These are phyloP conservation scores for Malus hybrid DNA, from an alignment of 331 rosid species.

Conservation along the genomic window DNA sequence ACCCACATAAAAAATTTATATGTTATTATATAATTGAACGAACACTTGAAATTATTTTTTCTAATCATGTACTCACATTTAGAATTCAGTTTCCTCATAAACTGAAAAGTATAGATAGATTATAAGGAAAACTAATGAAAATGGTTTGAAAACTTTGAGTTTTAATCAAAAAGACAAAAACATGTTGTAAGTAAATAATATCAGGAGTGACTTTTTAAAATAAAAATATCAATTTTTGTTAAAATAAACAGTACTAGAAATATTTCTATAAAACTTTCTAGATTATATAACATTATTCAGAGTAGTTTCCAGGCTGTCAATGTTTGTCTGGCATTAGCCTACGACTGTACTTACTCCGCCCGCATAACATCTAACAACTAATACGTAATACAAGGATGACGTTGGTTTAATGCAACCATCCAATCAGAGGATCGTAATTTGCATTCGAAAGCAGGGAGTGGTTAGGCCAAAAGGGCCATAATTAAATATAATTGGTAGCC, in stretches of 20 bases:
- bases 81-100: too few species aligned
- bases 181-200: accelerated
- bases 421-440: slow-evolving; percentile 24
- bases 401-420: slow-evolving; percentile 5
- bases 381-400: not conserved
- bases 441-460: slow-evolving; percentile 18
- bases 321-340: slow-evolving; percentile 25
- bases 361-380: not conserved
- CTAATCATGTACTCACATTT: too few species aligned
- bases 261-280: accelerated
- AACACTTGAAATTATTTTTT: too few species aligned
- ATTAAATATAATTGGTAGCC: slow-evolving; percentile 23
- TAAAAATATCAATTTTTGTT: too few species aligned
- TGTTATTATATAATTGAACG: too few species aligned
- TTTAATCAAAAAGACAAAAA: too few species aligned
- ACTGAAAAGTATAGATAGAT: too few species aligned
- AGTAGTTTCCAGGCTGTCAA: slow-evolving; percentile 24
- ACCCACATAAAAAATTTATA: too few species aligned
- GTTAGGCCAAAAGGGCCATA: slow-evolving; percentile 32
- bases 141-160: accelerated
- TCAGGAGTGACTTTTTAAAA: accelerated
- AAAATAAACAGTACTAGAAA: accelerated
- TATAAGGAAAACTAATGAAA: too few species aligned
- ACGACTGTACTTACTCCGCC: not conserved
- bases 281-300: not conserved